Evolutionary conservation across 108 stramenopile species (phyloP), one percentile per base, ranked within the genome.

Genomic region (Fistulifera pelliculosa): DNA sequence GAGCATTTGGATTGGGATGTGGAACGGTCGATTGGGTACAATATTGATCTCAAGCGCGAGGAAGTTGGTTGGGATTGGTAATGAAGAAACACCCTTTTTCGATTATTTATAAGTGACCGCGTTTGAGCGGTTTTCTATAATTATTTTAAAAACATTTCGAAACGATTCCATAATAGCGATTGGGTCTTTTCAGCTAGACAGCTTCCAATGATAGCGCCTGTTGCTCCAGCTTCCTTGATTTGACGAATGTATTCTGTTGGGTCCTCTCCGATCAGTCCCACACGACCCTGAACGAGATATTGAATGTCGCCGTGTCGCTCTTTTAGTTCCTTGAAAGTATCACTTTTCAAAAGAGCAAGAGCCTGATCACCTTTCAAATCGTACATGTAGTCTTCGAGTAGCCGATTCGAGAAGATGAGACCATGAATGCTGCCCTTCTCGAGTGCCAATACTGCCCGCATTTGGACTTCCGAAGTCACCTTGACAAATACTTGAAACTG

Each of bases 1-100:
- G 70, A 77, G 28, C 53, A 89, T 61, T 70, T 89, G 39, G 83
- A 93, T 64, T 93, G 91, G 91, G 69, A 77, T 0, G 85, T 82
- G 7, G 91, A 93, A 58, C 70, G 53, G 3, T 58, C 79, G 64
- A 83, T 93, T 59, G 91, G 91, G 18, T 93, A 92, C 44, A 53
- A 52, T 5, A 27, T 57, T 21, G 56, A 57, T 42, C 43, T 21
- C 42, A 26, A 38, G 3, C 42, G 42, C 2, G 56, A 57, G 23
- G 35, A 57, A 45, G 44, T 35, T 8, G 31, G 31, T 8, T 35
- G 31, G 31, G 31, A 35, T 35, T 35, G 31, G 31, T 35, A 35
- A 35, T n/a, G n/a, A 35, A 6, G 31, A 3, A 8, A 35, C 31
- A 35, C 6, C 31, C 8, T 8, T 3, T 6, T 35, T 3, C 31